Evolutionary conservation across 1,284 basidiomycete species (phyloP).

Genomic region (Earliella scabrosa): DNA sequence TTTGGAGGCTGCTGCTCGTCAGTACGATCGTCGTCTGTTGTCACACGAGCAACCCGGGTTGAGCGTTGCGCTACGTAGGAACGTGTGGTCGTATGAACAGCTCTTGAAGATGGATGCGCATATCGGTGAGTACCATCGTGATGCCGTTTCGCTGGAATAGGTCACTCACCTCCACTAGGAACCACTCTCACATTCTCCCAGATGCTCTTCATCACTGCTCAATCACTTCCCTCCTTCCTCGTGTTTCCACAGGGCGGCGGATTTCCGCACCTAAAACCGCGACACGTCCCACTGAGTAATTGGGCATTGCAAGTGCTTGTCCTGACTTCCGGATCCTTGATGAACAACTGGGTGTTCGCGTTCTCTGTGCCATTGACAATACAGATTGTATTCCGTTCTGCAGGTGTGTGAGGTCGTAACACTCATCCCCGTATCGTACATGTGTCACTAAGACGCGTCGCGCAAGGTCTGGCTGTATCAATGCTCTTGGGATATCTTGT

Average conservation of each 20-base stretch:
- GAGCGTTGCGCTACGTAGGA: constrained; percentile 45
- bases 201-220: constrained; percentile 76
- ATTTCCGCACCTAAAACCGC: constrained; percentile 60
- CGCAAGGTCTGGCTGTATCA: constrained; percentile 64
- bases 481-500: constrained; percentile 69
- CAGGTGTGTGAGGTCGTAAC: constrained; percentile 55
- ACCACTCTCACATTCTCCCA: constrained; percentile 87
- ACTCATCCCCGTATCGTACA: background rate
- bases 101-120: constrained; percentile 71
- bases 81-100: constrained; percentile 73
- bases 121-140: constrained; percentile 56
- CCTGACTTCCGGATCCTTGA: constrained; percentile 67
- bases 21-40: constrained; percentile 31
- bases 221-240: constrained; percentile 63
- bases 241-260: constrained; percentile 32
- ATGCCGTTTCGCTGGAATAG: too few relatives aligned
- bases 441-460: background rate
- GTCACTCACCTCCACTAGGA: constrained; percentile 45
- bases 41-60: background rate
- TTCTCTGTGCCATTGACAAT: constrained; percentile 82
- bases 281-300: constrained; percentile 71
- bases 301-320: constrained; percentile 84
- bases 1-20: constrained; percentile 86
- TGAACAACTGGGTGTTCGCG: constrained; percentile 89
- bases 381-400: constrained; percentile 89